A percentile compares a stretch with the other conserved stretches of the same genome.
Conservation (phyloP, 805 yeast species). For the Ogataea glucozyma region DNA sequence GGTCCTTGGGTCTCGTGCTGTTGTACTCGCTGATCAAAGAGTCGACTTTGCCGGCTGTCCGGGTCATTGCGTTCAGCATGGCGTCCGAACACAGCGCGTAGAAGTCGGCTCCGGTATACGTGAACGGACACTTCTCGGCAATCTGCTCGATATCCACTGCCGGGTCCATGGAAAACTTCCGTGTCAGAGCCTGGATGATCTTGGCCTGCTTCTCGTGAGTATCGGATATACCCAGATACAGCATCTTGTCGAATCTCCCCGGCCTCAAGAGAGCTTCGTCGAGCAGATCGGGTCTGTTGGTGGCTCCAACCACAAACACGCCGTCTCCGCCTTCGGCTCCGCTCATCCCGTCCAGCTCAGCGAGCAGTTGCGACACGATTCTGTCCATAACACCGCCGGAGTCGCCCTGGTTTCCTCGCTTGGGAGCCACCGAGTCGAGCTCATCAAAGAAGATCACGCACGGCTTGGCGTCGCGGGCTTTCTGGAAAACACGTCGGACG, state of each 20-base stretch:
- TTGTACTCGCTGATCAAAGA: constrained; percentile 57
- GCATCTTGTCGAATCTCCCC: constrained; percentile 93
- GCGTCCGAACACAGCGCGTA: constrained; percentile 96
- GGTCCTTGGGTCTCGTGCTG: constrained; percentile 33
- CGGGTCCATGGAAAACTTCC: constrained; percentile 68
- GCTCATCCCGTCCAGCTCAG: constrained; percentile 97
- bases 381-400: constrained; percentile 99
- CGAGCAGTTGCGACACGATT: constrained; percentile 90
- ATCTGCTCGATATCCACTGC: constrained; percentile 59
- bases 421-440: constrained; percentile 96
- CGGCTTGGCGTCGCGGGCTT: constrained; percentile 94
- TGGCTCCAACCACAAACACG: constrained; percentile 98
- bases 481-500: constrained; percentile 90
- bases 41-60: constrained; percentile 80
- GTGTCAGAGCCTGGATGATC: constrained; percentile 82
- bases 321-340: constrained; percentile 77
- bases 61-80: constrained; percentile 93
- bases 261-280: constrained; percentile 95
- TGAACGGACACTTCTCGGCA: constrained; percentile 76
- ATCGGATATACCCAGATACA: constrained; percentile 90
- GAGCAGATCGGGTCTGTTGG: constrained; percentile 91
- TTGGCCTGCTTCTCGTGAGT: constrained; percentile 86
- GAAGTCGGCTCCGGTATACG: constrained; percentile 97
- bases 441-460: constrained; percentile 98
- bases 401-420: constrained; percentile 97